phyloP scores from a whole-genome alignment of 768 basidiomycete genomes.

The Rhizopogon sp. region DNA sequence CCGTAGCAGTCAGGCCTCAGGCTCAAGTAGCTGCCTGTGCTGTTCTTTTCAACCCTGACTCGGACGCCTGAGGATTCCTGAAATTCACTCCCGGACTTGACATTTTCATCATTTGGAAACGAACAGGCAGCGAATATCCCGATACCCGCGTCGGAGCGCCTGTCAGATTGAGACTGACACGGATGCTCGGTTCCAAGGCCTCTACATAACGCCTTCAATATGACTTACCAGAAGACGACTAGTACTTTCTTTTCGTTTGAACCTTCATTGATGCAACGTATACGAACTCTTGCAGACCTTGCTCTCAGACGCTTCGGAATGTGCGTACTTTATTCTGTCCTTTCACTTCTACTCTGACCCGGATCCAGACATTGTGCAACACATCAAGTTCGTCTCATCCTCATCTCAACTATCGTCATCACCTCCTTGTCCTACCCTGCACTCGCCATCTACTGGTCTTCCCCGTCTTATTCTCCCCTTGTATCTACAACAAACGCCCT shows the following conservation, averaged over 20 bases:
- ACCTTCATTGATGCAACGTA: conserved; percentile 24
- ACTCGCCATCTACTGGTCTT: conserved; percentile 75
- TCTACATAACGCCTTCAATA: conserved; percentile 6
- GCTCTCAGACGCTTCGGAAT: conserved; percentile 76
- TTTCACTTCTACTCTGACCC: conserved; percentile 6
- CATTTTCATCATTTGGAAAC: not conserved
- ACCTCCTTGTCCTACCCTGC: conserved; percentile 91
- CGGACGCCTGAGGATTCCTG: too few relatives aligned
- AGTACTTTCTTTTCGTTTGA: conserved; percentile 12
- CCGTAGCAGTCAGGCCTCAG: too few relatives aligned
- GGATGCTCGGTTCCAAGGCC: not conserved
- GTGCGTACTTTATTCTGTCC: conserved; percentile 41
- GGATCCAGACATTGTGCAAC: conserved; percentile 68
- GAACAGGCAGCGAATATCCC: not conserved
- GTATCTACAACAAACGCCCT: conserved; percentile 55
- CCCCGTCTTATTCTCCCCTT: conserved; percentile 54
- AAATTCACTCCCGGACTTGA: too few relatives aligned
- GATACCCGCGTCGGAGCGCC: not conserved
- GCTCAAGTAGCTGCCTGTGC: too few relatives aligned
- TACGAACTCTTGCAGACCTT: conserved; percentile 35
- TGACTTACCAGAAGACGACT: conserved; percentile 16
- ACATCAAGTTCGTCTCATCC: conserved; percentile 84
- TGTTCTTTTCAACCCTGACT: too few relatives aligned
- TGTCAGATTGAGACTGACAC: not conserved
- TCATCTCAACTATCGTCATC: conserved; percentile 84